Conservation (phyloP, 1,284 basidiomycete genomes). For the Puccinia coronata region DNA sequence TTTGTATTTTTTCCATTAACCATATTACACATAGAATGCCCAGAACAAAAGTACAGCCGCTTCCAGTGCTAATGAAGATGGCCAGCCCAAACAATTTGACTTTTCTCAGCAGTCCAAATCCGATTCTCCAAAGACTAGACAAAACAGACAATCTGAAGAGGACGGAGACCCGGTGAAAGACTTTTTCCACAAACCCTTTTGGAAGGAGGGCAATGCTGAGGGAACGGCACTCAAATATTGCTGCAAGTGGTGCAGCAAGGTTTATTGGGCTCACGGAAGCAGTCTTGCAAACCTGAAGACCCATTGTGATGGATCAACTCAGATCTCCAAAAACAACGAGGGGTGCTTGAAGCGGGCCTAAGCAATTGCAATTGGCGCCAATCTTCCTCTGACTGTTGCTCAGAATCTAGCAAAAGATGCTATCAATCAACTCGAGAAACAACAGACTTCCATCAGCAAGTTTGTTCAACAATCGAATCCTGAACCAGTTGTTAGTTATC, state of each 20-base stretch:
- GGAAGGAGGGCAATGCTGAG: not conserved
- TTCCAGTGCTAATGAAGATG: no score
- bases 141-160: no score
- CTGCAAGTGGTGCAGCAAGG: not conserved
- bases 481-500: not conserved
- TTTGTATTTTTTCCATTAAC: no score
- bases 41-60: no score
- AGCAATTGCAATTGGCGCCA: not conserved
- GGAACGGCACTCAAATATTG: not conserved
- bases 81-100: no score
- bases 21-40: no score
- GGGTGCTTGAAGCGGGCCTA: not conserved
- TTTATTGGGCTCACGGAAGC: not conserved
- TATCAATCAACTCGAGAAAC: not conserved
- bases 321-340: not conserved
- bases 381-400: constrained; percentile 1
- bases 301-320: constrained; percentile 1
- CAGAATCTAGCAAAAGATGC: not conserved
- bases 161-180: no score
- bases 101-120: no score
- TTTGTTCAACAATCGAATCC: not conserved
- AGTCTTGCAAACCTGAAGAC: not conserved
- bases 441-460: not conserved
- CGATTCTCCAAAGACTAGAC: no score
- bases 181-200: no score